Conservation (phyloP, 306 rosid species). For the cucumber (Cucumis sativus) region Cucumber_9930_V3 NC_026660.2:20137001-20137500, state of each 20-base stretch:
- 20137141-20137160: constrained; percentile 97
- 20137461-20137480: not conserved
- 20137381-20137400: not conserved
- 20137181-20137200: constrained; percentile 50
- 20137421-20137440: not conserved
- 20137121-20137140: constrained; percentile 91
- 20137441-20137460: not conserved
- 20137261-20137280: constrained; percentile 42
- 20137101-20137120: constrained; percentile 51
- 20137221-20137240: constrained; percentile 63
- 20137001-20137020: not conserved
- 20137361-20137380: not conserved
- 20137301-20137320: constrained; percentile 69
- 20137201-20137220: constrained; percentile 52
- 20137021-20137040: not conserved
- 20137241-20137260: constrained; percentile 50
- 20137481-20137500: not conserved
- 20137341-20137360: constrained; percentile 12
- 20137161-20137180: constrained; percentile 52
- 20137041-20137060: not conserved
- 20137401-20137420: not conserved
- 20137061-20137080: not conserved
- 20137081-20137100: not conserved
- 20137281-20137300: constrained; percentile 51
- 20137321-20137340: constrained; percentile 69